A percentile compares a stretch with the other conserved stretches of the same genome.
Evolutionary conservation across 2,329 filamentous ascomycete species (phyloP).

Genomic region (Berkeleyomyces rouxiae): DNA sequence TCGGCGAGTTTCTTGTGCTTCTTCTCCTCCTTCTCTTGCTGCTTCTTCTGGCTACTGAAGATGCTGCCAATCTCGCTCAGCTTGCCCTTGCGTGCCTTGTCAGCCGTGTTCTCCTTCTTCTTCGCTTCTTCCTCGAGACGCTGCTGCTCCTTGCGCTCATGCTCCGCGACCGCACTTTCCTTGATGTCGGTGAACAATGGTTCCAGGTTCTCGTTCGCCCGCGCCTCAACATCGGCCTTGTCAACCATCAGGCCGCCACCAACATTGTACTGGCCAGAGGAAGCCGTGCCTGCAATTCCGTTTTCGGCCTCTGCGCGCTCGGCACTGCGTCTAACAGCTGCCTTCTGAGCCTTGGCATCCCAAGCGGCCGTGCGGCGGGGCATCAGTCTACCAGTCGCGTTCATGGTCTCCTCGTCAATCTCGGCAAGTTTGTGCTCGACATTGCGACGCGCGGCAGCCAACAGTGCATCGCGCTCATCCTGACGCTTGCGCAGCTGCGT

Average conservation of each 20-base stretch:
- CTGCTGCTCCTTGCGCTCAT: conserved; percentile 44
- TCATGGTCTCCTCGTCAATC: conserved; percentile 49
- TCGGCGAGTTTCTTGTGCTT: conserved; percentile 35
- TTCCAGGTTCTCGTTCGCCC: conserved; percentile 21
- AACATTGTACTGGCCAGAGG: conserved; percentile 7
- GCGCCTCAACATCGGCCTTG: conserved; percentile 1
- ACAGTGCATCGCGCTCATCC: conserved; percentile 55
- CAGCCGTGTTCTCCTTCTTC: conserved; percentile 58
- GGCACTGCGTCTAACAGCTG: conserved; percentile 40
- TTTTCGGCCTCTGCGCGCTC: conserved; percentile 18
- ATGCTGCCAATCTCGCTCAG: conserved; percentile 49
- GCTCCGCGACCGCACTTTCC: conserved; percentile 18
- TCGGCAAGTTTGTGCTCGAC: conserved; percentile 62
- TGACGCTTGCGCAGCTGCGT: conserved; percentile 59
- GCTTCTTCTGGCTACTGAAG: conserved; percentile 43
- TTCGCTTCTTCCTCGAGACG: conserved; percentile 71
- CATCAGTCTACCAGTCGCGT: conserved; percentile 49
- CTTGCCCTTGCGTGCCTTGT: conserved; percentile 44
- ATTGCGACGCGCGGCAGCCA: conserved; percentile 69
- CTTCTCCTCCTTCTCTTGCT: conserved; percentile 40
- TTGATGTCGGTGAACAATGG: conserved; percentile 24
- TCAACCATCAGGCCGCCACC: conserved; percentile 8
- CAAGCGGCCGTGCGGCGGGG: conserved; percentile 56
- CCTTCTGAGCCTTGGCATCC: conserved; percentile 58
- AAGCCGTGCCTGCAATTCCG: not conserved